Conservation (phyloP, 225 moss, liverwort and hornwort genomes). For the Pseudoscleropodium purum region DNA sequence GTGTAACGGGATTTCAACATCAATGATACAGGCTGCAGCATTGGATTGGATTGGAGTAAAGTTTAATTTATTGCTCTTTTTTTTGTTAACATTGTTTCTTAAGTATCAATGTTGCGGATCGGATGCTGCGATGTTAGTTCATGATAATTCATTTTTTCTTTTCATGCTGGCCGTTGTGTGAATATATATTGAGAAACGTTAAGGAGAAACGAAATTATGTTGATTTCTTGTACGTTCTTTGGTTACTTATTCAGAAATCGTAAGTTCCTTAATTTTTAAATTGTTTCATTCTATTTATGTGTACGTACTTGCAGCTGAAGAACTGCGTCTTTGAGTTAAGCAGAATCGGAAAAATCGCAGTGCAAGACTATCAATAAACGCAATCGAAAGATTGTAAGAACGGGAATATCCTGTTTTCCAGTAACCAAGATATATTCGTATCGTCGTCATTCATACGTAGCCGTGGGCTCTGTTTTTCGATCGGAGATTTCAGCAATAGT, state of each 20-base stretch:
- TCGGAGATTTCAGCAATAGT: not conserved
- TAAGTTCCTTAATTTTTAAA: not conserved
- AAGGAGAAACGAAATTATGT: not conserved
- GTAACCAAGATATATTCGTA: too few relatives aligned
- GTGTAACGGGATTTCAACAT: not conserved
- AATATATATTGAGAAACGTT: not conserved
- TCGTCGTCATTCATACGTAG: not conserved
- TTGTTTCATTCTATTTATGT: not conserved
- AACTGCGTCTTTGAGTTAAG: not conserved
- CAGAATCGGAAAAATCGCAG: not conserved
- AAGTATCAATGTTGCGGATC: not conserved
- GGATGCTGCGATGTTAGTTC: not conserved
- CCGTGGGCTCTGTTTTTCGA: not conserved
- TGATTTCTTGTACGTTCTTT: not conserved
- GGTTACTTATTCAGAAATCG: not conserved
- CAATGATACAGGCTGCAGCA: not conserved
- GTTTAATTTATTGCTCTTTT: not conserved
- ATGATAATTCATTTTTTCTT: not conserved
- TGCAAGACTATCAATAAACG: too few relatives aligned
- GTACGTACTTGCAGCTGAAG: not conserved
- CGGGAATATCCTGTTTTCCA: not conserved
- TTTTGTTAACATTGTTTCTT: not conserved
- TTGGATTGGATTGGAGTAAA: not conserved
- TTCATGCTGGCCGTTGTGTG: not conserved
- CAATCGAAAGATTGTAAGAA: not conserved